A percentile compares a stretch with the other conserved stretches of the same genome.
Conservation (phyloP, 768 basidiomycete genomes). For the Amanita subjunquillea region DNA sequence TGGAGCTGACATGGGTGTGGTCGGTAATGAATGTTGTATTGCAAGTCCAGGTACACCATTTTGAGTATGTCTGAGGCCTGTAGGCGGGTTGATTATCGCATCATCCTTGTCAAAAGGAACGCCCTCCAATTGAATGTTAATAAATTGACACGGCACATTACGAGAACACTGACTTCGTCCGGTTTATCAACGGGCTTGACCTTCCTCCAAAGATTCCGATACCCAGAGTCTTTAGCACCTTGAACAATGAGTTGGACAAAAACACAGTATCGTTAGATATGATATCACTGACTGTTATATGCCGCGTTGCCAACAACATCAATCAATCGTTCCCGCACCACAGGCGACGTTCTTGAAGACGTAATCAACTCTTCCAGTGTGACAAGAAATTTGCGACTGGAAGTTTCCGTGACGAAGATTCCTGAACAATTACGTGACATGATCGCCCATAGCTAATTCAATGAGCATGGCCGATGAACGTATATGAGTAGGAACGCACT, state of each 20-base stretch:
- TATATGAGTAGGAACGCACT: conserved; percentile 27
- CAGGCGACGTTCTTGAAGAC: conserved; percentile 58
- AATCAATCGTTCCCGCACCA: conserved; percentile 69
- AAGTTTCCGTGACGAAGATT: conserved; percentile 58
- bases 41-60: conserved; percentile 27
- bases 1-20: conserved; percentile 15
- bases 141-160: background rate
- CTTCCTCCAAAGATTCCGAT: conserved; percentile 69
- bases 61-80: conserved; percentile 27
- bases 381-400: conserved; percentile 70
- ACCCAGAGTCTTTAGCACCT: conserved; percentile 32
- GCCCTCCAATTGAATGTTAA: conserved; percentile 30
- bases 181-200: conserved; percentile 76
- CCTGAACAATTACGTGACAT: conserved; percentile 78
- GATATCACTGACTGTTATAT: conserved; percentile 44
- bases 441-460: conserved; percentile 74
- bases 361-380: conserved; percentile 65
- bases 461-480: conserved; percentile 2
- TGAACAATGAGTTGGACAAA: background rate
- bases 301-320: conserved; percentile 80
- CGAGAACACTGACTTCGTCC: conserved; percentile 43
- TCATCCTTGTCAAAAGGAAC: conserved; percentile 73
- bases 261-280: conserved; percentile 12
- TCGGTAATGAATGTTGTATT: conserved; percentile 22
- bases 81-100: conserved; percentile 67